Percentiles rank a stretch among this genome's conserved stretches.
Conservation (phyloP, 495 filamentous ascomycete genomes). For the Lophium mytilinum region DNA sequence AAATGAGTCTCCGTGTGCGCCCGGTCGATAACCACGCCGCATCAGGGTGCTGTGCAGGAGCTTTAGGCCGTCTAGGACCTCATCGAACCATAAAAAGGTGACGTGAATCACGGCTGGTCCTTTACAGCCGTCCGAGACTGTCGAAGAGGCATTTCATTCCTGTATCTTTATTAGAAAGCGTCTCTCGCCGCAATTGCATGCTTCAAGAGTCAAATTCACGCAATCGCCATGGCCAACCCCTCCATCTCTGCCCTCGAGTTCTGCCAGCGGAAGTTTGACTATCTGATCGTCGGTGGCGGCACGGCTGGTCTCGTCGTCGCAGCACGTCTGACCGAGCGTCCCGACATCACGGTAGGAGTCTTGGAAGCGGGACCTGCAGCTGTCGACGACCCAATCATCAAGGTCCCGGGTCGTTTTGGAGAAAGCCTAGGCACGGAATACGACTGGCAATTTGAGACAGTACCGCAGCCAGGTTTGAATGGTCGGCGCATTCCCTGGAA, state of each 20-base stretch:
- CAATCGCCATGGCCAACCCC: not conserved
- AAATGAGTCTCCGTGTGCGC: no score
- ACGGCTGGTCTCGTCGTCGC: slow-evolving; percentile 29
- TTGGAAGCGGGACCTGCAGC: slow-evolving; percentile 41
- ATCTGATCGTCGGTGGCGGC: slow-evolving; percentile 22
- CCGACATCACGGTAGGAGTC: slow-evolving; percentile 37
- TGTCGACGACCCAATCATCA: slow-evolving; percentile 36
- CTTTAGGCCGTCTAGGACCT: no score
- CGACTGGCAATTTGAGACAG: slow-evolving; percentile 42
- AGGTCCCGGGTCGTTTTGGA: slow-evolving; percentile 38
- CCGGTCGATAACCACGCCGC: no score
- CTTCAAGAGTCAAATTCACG: no score
- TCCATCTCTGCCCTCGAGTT: slow-evolving; percentile 10
- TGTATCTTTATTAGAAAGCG: no score
- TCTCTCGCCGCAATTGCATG: no score
- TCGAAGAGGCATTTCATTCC: no score
- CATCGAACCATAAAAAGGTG: no score
- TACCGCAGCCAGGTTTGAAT: slow-evolving; percentile 32
- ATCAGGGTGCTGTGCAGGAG: no score
- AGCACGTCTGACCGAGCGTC: slow-evolving; percentile 24
- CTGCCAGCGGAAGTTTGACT: slow-evolving; percentile 16
- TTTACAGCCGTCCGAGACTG: no score
- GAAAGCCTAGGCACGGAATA: slow-evolving; percentile 36
- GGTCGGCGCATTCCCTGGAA: slow-evolving; percentile 32
- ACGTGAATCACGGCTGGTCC: no score